phyloP scores from a whole-genome alignment of 495 filamentous ascomycete species.

The Penicillium mononematosum region DNA sequence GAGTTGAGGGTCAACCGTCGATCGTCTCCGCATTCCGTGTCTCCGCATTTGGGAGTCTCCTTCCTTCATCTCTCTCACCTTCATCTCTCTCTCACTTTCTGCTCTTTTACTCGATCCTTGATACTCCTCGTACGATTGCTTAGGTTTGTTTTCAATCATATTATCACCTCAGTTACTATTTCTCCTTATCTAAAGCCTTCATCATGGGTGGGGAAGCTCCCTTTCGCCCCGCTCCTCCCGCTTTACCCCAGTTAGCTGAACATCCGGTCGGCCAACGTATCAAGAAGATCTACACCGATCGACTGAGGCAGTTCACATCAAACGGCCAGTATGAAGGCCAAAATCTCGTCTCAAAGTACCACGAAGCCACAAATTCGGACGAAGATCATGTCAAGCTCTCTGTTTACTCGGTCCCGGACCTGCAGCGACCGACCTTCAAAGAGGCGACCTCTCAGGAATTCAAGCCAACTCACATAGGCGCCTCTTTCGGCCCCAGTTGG shows the following conservation, averaged over 20 bases:
- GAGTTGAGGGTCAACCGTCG: background rate
- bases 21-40: constrained; percentile 26
- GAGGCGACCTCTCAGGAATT: constrained; percentile 83
- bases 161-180: background rate
- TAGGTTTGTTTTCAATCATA: no score
- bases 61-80: constrained; percentile 13
- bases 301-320: constrained; percentile 75
- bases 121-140: background rate
- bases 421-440: constrained; percentile 80
- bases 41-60: constrained; percentile 19
- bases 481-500: constrained; percentile 90
- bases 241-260: constrained; percentile 58
- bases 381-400: constrained; percentile 77
- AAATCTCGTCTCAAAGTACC: constrained; percentile 77
- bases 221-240: constrained; percentile 30
- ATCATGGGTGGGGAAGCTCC: constrained; percentile 51
- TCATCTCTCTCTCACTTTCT: constrained; percentile 8
- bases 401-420: constrained; percentile 79
- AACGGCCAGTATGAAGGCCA: constrained; percentile 76
- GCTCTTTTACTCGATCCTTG: background rate
- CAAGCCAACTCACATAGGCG: constrained; percentile 68
- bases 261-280: constrained; percentile 81
- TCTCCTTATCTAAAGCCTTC: background rate
- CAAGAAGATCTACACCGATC: constrained; percentile 79
- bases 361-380: constrained; percentile 70